A percentile compares a stretch with the other conserved stretches of the same genome.
Conservation (phyloP, 2,329 filamentous ascomycete species). For the Neodidymelliopsis sp. region DNA sequence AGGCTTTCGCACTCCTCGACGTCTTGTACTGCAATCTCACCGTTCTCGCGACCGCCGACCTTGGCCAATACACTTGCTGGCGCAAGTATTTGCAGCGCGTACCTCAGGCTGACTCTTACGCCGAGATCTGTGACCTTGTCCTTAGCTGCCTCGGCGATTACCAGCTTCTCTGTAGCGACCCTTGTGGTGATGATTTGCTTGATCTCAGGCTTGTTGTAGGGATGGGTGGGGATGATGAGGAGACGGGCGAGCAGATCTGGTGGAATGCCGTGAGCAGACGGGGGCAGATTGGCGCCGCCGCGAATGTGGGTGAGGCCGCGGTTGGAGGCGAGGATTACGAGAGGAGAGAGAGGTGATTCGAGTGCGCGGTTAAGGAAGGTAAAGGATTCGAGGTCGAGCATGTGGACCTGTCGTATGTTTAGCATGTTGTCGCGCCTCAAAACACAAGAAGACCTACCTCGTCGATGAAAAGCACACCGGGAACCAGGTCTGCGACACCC, state of each 20-base stretch:
- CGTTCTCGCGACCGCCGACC: conserved; percentile 60
- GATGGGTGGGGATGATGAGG: conserved; percentile 93
- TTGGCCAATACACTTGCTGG: conserved; percentile 90
- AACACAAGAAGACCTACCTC: conserved; percentile 78
- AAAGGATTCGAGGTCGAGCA: conserved; percentile 99
- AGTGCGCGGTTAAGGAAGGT: conserved; percentile 98
- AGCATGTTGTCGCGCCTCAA: too few species aligned
- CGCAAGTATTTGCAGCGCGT: conserved; percentile 89
- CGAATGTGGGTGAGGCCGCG: conserved; percentile 92
- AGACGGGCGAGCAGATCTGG: conserved; percentile 92
- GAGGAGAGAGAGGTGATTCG: conserved; percentile 91
- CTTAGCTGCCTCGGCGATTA: conserved; percentile 81
- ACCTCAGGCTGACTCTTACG: conserved; percentile 86
- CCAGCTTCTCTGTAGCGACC: conserved; percentile 79
- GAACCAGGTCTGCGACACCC: conserved; percentile 96
- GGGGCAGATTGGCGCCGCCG: conserved; percentile 70
- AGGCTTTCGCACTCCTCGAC: conserved; percentile 59
- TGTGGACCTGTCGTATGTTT: conserved; percentile 98
- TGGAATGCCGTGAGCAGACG: conserved; percentile 89
- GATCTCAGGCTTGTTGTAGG: conserved; percentile 88
- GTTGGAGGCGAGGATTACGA: conserved; percentile 97
- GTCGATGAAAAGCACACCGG: conserved; percentile 97
- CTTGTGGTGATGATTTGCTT: conserved; percentile 89
- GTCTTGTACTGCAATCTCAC: conserved; percentile 62
- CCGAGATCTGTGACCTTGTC: conserved; percentile 88